phyloP scores from a whole-genome alignment of 1,284 basidiomycete species.

The Tilletia walkeri region DNA sequence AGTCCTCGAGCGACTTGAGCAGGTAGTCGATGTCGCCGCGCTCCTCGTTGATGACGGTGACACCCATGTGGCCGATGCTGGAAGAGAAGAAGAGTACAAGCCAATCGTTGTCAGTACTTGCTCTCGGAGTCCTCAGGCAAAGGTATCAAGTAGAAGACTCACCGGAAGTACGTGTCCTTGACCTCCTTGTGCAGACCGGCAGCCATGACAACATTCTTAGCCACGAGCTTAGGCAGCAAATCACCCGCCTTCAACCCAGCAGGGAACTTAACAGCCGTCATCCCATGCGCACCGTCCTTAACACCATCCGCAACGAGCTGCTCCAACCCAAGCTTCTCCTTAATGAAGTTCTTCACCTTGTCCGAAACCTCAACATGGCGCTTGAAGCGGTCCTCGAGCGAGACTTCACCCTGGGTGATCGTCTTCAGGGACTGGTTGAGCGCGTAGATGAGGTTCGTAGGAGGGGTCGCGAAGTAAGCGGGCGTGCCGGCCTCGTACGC shows the following conservation, averaged over 20 bases:
- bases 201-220: conserved; percentile 76
- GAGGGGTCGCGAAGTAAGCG: conserved; percentile 57
- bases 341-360: conserved; percentile 71
- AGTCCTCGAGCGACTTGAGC: conserved; percentile 67
- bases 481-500: conserved; percentile 52
- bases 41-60: conserved; percentile 69
- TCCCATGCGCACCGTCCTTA: conserved; percentile 54
- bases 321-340: conserved; percentile 66
- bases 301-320: conserved; percentile 50
- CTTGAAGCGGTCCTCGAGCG: conserved; percentile 76
- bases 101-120: neutral
- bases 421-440: conserved; percentile 75
- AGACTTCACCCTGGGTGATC: conserved; percentile 64
- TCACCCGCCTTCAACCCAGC: conserved; percentile 46
- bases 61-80: conserved; percentile 76
- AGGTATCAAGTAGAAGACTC: neutral
- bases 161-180: conserved; percentile 67
- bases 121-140: neutral
- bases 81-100: conserved; percentile 17
- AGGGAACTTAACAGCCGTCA: conserved; percentile 54
- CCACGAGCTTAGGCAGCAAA: conserved; percentile 60
- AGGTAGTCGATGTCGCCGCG: conserved; percentile 71
- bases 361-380: conserved; percentile 73
- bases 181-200: conserved; percentile 83
- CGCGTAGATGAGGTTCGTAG: conserved; percentile 90